Base-by-base conservation (phyloP, 441 rosid genomes). In the Populus tomentosa region DNA sequence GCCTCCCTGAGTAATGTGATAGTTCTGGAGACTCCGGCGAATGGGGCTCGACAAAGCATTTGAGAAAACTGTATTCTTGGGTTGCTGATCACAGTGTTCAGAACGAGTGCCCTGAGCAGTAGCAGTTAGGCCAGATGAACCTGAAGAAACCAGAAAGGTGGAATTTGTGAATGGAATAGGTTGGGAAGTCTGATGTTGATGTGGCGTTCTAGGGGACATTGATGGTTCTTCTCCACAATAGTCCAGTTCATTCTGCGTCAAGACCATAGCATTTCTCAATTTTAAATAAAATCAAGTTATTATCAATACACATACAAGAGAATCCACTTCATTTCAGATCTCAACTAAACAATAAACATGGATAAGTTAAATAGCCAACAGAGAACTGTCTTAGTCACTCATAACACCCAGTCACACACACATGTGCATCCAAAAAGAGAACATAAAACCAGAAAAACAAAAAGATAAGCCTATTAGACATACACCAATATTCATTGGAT, bases 41-140 rank as follows among this genome's bases (percentile, higher is more conserved):
- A 90, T 74, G 4, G 97, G 97, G 77, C 97, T 92, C 20, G 98
- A 94, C 30, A 94, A 79, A 0, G 97, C 97, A 78, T 91, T 94
- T 72, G 97, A 91, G 93, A 94, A 94, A n/a, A 92, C 92, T 24
- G 90, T 82, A 83, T 88, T 94, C 87, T 92, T 94, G 7, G 90
- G 30, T 70, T 89, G 95, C 77, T 92, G 97, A 79, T 92, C 95
- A 63, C 80, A 77, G 42, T 88, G 91, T 73, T 85, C 93, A 26
- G 89, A 71, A 5, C 91, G 92, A 80, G 74, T 46, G n/a, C 82
- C 88, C 79, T 77, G 90, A 26, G 79, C 82, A 69, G 79, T 80
- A 14, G 74, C 70, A 61, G 83, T 33, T 10, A 76, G 89, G 62
- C 80, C 88, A 78, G 90, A 86, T 1, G 94, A 71, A 28, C 86